A percentile compares a stretch with the other conserved stretches of the same genome.
Conservation (phyloP, 768 basidiomycete genomes). For the Hygrophorus russula region DNA sequence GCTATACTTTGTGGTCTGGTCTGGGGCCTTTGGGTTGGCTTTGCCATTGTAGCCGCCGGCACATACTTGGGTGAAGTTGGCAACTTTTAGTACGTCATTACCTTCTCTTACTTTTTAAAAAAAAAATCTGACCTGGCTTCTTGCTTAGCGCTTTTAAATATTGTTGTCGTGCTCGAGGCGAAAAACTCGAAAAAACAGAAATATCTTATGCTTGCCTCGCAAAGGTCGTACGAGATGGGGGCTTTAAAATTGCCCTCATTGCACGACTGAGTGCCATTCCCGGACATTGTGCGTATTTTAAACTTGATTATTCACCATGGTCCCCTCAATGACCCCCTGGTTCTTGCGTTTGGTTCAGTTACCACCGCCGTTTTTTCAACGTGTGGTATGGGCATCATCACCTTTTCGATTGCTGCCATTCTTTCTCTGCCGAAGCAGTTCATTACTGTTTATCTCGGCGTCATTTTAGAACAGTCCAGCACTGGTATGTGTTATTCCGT, state of each 20-base stretch:
- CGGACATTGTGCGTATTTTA: constrained; percentile 54
- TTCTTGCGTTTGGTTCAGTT: constrained; percentile 30
- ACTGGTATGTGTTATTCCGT: constrained; percentile 18
- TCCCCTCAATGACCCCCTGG: background rate
- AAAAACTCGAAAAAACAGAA: constrained; percentile 53
- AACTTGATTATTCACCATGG: constrained; percentile 2
- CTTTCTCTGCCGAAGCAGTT: constrained; percentile 87
- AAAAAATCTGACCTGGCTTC: background rate
- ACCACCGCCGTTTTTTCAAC: constrained; percentile 84
- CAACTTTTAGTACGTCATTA: constrained; percentile 63
- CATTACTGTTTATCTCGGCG: constrained; percentile 84
- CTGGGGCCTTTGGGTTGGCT: constrained; percentile 83
- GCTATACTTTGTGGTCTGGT: constrained; percentile 83
- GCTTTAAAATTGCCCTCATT: constrained; percentile 74
- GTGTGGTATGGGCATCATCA: constrained; percentile 75
- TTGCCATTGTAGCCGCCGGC: constrained; percentile 75
- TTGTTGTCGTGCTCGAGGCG: constrained; percentile 62
- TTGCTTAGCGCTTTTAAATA: constrained; percentile 67
- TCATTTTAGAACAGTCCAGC: constrained; percentile 48
- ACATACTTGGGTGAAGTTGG: constrained; percentile 82
- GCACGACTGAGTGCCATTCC: constrained; percentile 77
- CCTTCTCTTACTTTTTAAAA: background rate
- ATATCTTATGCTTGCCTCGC: constrained; percentile 52
- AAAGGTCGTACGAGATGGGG: constrained; percentile 73
- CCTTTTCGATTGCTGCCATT: constrained; percentile 71